A percentile compares a stretch with the other conserved stretches of the same genome.
phyloP scores from a whole-genome alignment of 78 protist species.

The Diacronema lutheri region DNA sequence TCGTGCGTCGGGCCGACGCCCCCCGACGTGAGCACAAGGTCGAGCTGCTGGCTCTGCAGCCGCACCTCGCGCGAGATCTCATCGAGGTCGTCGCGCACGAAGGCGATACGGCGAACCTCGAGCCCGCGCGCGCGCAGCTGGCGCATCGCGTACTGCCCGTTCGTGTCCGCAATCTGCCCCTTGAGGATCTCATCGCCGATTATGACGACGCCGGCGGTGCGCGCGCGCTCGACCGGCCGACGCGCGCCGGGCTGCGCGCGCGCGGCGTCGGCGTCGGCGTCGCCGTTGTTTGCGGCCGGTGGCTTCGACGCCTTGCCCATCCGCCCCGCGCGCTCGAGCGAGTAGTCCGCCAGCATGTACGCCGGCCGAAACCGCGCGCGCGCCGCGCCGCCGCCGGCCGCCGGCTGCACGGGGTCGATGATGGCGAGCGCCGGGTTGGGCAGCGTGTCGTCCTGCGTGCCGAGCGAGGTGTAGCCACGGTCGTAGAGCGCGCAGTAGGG shows the following conservation, averaged over 20 bases:
- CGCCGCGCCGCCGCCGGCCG: no score
- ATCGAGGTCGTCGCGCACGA: background rate
- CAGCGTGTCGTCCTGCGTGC: constrained; percentile 45
- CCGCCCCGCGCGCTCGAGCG: constrained; percentile 22
- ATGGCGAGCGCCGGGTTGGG: constrained; percentile 13
- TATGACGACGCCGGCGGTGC: background rate
- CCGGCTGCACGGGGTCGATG: no score
- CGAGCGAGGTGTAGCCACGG: constrained; percentile 66
- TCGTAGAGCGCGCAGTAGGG: constrained; percentile 66
- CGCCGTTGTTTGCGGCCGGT: no score
- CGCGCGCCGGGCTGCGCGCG: background rate
- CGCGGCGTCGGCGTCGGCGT: background rate
- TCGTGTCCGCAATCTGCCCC: background rate
- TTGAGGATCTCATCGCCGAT: constrained; percentile 16
- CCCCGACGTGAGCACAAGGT: constrained; percentile 24
- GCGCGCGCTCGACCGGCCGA: background rate
- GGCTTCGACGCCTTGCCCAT: no score
- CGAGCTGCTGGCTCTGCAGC: background rate
- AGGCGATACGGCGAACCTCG: background rate
- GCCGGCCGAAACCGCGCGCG: no score
- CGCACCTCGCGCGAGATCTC: background rate
- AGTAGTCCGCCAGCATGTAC: background rate
- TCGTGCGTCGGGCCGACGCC: constrained; percentile 37
- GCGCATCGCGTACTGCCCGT: background rate
- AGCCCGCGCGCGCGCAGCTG: background rate